Evolutionary conservation across 2,329 filamentous ascomycete species (phyloP).

Genomic region (Aureobasidium sp.): DNA sequence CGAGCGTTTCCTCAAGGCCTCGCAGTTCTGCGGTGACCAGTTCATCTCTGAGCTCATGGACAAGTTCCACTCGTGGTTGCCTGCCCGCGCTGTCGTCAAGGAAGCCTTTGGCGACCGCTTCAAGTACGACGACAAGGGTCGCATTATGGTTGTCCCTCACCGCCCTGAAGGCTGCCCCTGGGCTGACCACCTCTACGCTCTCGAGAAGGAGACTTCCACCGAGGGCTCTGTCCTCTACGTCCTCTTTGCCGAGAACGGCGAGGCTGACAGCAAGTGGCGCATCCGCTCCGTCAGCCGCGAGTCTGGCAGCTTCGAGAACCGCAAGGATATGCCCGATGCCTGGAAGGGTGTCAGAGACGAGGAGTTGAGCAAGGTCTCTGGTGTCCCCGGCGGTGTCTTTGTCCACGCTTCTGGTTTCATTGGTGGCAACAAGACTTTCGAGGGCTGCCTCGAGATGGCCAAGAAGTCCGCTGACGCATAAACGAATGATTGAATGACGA

Average conservation of each 20-base stretch:
- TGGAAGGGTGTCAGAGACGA: conserved; percentile 90
- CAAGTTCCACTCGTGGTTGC: conserved; percentile 71
- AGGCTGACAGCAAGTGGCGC: conserved; percentile 75
- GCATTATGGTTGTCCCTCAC: conserved; percentile 64
- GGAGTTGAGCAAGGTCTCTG: conserved; percentile 64
- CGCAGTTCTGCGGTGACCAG: conserved; percentile 76
- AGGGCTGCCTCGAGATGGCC: conserved; percentile 82
- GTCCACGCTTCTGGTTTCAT: conserved; percentile 95
- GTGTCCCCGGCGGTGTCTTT: conserved; percentile 72
- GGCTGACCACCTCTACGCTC: conserved; percentile 90
- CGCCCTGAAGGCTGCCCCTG: conserved; percentile 71
- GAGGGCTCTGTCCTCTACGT: conserved; percentile 66
- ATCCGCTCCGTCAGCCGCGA: conserved; percentile 84
- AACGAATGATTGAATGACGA: no score
- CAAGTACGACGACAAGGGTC: conserved; percentile 62
- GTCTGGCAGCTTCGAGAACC: conserved; percentile 81
- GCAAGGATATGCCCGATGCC: conserved; percentile 79
- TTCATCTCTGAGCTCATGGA: conserved; percentile 76
- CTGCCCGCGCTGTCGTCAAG: conserved; percentile 71
- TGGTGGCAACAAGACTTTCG: conserved; percentile 85
- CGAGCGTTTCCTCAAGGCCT: conserved; percentile 67
- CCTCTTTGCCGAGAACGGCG: conserved; percentile 76
- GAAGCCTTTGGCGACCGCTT: conserved; percentile 62
- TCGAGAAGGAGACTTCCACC: conserved; percentile 55
- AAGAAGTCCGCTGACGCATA: conserved; percentile 54